These are phyloP conservation scores for Termitomyces sp. DNA, from an alignment of 768 basidiomycete genomes.

Conservation along the genomic window DNA sequence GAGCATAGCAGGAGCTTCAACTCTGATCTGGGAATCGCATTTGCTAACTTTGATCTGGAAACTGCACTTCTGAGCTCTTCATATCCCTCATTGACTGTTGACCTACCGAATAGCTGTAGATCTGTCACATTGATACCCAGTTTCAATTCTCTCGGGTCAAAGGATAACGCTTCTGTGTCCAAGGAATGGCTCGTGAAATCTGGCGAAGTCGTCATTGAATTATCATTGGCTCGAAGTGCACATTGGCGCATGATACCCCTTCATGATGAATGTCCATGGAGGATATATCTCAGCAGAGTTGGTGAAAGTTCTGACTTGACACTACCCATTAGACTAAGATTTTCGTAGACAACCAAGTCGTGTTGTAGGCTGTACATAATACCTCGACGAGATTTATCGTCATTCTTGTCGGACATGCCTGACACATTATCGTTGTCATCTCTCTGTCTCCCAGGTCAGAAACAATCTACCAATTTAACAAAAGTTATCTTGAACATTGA, in stretches of 20 bases:
- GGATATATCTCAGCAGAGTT: conserved; percentile 50
- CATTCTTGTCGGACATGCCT: conserved; percentile 56
- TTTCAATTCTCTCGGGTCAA: background rate
- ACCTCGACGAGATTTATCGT: conserved; percentile 49
- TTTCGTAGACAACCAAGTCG: conserved; percentile 36
- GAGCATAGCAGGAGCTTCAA: background rate
- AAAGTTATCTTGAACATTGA: background rate
- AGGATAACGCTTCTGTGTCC: background rate
- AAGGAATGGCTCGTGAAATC: conserved; percentile 18
- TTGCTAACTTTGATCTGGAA: background rate
- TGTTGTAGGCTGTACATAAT: conserved; percentile 49
- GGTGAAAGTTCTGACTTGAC: conserved; percentile 14
- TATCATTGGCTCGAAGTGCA: conserved; percentile 26
- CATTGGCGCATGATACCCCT: conserved; percentile 42
- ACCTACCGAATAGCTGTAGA: background rate
- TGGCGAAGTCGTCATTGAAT: conserved; percentile 18
- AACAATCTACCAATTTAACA: background rate
- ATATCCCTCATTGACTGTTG: background rate
- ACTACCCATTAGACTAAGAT: background rate
- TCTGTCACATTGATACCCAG: background rate
- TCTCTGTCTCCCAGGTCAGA: conserved; percentile 70
- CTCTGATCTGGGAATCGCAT: background rate
- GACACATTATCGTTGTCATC: conserved; percentile 65
- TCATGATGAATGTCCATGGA: conserved; percentile 47
- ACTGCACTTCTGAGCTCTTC: background rate